Percentiles rank a stretch among this genome's conserved stretches.
Evolutionary conservation across 306 rosid genomes (phyloP).

Genomic region (Dryas drummondii): DNA sequence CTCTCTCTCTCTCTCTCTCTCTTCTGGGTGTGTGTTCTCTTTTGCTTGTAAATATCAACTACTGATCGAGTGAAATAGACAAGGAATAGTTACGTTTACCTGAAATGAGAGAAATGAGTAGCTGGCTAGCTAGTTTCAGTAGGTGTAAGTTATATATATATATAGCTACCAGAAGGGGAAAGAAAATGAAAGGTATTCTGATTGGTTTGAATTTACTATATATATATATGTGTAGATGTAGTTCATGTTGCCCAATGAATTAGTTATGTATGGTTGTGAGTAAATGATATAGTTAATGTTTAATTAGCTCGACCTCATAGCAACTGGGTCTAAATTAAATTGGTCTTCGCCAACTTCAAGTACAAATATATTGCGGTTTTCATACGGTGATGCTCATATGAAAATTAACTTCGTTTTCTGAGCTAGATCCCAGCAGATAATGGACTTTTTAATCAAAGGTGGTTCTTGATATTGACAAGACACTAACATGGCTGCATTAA

Average conservation of each 20-base stretch:
- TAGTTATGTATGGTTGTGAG: no score
- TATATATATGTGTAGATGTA: neutral
- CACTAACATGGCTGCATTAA: slow-evolving; percentile 29
- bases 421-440: slow-evolving; percentile 34
- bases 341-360: slow-evolving; percentile 22
- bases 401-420: slow-evolving; percentile 25
- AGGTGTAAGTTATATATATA: no score
- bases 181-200: neutral
- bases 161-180: neutral
- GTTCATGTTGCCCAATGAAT: neutral
- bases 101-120: neutral
- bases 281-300: no score
- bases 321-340: neutral
- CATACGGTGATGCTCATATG: slow-evolving; percentile 31
- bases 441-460: slow-evolving; percentile 29
- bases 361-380: slow-evolving; percentile 35
- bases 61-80: neutral
- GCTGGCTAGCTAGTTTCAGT: neutral
- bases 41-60: neutral
- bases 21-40: neutral
- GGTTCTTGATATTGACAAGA: slow-evolving; percentile 55
- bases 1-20: neutral
- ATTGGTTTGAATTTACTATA: neutral
- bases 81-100: neutral
- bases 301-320: no score